Percentiles rank a stretch among this genome's conserved stretches.
These are phyloP conservation scores for Fusarium begoniae DNA, from an alignment of 2,329 filamentous ascomycete genomes.

Conservation along the genomic window DNA sequence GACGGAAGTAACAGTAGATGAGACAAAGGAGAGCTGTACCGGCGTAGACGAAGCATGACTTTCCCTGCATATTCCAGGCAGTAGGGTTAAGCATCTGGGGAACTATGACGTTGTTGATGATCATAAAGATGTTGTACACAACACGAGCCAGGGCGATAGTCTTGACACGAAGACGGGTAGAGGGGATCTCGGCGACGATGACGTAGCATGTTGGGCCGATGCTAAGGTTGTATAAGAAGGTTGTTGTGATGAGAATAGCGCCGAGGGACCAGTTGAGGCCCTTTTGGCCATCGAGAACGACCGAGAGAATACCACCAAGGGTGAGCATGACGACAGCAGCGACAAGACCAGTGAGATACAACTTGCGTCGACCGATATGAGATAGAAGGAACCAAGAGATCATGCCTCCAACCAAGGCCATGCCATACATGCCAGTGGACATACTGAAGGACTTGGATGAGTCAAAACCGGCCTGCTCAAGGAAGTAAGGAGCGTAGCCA, in stretches of 20 bases:
- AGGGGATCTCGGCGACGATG: conserved; percentile 50
- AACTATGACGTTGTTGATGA: conserved; percentile 39
- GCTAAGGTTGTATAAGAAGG: conserved; percentile 47
- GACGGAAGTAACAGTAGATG: conserved; percentile 39
- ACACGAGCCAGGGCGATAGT: conserved; percentile 51
- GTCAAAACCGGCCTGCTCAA: conserved; percentile 52
- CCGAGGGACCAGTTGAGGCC: conserved; percentile 48
- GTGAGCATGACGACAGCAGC: conserved; percentile 46
- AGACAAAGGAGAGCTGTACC: conserved; percentile 32
- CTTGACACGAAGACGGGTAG: conserved; percentile 51
- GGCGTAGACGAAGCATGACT: conserved; percentile 36
- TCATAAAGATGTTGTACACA: conserved; percentile 29
- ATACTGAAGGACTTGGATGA: conserved; percentile 51
- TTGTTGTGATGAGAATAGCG: conserved; percentile 51
- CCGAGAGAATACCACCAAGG: conserved; percentile 51
- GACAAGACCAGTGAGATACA: conserved; percentile 50
- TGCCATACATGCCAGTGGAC: conserved; percentile 49
- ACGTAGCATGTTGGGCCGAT: conserved; percentile 44
- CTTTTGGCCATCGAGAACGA: conserved; percentile 39
- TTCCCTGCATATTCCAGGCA: conserved; percentile 39
- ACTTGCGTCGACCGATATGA: conserved; percentile 49
- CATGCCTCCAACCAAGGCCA: conserved; percentile 52
- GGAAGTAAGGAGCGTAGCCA: conserved; percentile 49
- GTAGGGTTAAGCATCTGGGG: conserved; percentile 41
- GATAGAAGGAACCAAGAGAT: conserved; percentile 53